phyloP scores from a whole-genome alignment of 2,329 filamentous ascomycete species.

The Colletotrichum sp. region DNA sequence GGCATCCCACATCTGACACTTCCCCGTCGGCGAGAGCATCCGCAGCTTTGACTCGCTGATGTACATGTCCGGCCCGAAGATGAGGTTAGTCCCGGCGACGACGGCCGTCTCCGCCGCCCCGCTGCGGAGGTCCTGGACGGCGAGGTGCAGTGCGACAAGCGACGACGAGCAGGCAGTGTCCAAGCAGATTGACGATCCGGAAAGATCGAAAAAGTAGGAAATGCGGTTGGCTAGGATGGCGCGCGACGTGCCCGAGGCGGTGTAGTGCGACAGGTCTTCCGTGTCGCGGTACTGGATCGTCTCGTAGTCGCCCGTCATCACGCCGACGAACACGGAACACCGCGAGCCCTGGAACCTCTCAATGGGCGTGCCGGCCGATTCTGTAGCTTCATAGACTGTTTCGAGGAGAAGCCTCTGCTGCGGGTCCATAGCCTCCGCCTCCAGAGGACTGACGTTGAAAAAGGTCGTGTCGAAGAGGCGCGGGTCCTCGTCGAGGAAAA shows the following conservation, averaged over 20 bases:
- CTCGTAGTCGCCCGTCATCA: slow-evolving; percentile 30
- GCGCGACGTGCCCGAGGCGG: slow-evolving; percentile 19
- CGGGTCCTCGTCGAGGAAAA: slow-evolving; percentile 26
- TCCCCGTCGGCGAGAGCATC: slow-evolving; percentile 20
- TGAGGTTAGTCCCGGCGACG: slow-evolving; percentile 33
- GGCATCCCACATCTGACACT: slow-evolving; percentile 32
- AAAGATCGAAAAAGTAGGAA: slow-evolving; percentile 44
- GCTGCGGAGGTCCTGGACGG: slow-evolving; percentile 36
- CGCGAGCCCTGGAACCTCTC: background rate
- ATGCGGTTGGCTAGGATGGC: slow-evolving; percentile 42
- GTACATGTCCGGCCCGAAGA: background rate
- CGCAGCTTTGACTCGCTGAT: slow-evolving; percentile 22
- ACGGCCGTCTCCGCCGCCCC: slow-evolving; percentile 32
- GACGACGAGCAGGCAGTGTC: slow-evolving; percentile 52
- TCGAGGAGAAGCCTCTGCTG: slow-evolving; percentile 37
- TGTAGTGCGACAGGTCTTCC: slow-evolving; percentile 28
- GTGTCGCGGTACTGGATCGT: slow-evolving; percentile 28
- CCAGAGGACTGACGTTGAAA: slow-evolving; percentile 30
- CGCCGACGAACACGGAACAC: slow-evolving; percentile 18
- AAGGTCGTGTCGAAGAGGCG: slow-evolving; percentile 29
- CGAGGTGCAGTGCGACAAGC: slow-evolving; percentile 46
- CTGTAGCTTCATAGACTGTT: slow-evolving; percentile 36
- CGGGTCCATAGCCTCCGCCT: slow-evolving; percentile 35
- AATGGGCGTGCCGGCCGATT: slow-evolving; percentile 19
- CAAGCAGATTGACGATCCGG: slow-evolving; percentile 43